Conservation (phyloP, 1,284 basidiomycete species). For the Puccinia novopanici region DNA sequence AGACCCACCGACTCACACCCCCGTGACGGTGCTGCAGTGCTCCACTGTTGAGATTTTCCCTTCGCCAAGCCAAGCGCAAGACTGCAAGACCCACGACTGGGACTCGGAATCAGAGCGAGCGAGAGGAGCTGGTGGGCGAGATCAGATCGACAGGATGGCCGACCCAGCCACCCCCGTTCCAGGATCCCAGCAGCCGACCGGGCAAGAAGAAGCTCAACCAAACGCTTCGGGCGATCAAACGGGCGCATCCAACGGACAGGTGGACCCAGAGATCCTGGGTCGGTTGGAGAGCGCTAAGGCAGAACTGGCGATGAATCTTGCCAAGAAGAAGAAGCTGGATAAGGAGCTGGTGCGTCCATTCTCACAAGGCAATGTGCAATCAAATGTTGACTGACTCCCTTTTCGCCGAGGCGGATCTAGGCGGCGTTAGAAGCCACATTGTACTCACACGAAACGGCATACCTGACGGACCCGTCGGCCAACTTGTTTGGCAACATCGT, state of each 20-base stretch:
- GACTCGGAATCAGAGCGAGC: neutral
- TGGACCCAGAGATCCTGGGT: conserved; percentile 4
- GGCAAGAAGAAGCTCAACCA: neutral
- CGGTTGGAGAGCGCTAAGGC: conserved; percentile 34
- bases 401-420: neutral
- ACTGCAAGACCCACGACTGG: too few relatives aligned
- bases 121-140: neutral
- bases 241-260: neutral
- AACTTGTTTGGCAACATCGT: conserved; percentile 51
- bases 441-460: conserved; percentile 45
- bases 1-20: too few relatives aligned
- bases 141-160: conserved; percentile 3
- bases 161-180: neutral
- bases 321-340: conserved; percentile 48
- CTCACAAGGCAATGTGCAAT: neutral
- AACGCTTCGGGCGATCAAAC: conserved; percentile 5
- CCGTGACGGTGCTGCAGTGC: too few relatives aligned
- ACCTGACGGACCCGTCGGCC: conserved; percentile 45
- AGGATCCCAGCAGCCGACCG: neutral
- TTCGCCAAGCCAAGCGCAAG: too few relatives aligned
- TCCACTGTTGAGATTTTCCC: too few relatives aligned
- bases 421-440: conserved; percentile 39
- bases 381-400: too few relatives aligned
- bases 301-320: conserved; percentile 33
- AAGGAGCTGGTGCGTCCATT: conserved; percentile 39